A percentile compares a stretch with the other conserved stretches of the same genome.
These are phyloP conservation scores for Yamadazyma siamensis DNA, from an alignment of 1,139 yeast species.

Conservation along the genomic window DNA sequence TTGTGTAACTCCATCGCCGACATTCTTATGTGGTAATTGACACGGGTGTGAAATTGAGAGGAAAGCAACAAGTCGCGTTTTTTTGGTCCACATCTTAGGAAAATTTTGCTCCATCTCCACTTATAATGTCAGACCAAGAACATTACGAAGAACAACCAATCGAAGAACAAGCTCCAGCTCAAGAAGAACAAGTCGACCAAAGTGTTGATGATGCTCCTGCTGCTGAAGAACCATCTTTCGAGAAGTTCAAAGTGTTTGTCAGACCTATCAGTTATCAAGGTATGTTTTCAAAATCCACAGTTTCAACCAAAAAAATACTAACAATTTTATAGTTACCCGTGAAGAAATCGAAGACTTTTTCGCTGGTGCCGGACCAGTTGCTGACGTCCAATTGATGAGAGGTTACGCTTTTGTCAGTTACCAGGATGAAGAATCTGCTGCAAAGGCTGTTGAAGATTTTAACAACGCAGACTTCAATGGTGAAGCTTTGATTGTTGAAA, in stretches of 20 bases:
- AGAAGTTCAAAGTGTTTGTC: conserved; percentile 35
- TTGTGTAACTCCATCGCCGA: too few relatives aligned
- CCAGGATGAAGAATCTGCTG: conserved; percentile 63
- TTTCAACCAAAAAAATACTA: conserved; percentile 10
- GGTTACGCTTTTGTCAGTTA: conserved; percentile 77
- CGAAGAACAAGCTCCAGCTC: conserved; percentile 5
- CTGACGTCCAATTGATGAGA: conserved; percentile 66
- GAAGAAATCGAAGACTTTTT: conserved; percentile 70
- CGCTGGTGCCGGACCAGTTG: conserved; percentile 59
- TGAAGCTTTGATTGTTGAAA: conserved; percentile 63
- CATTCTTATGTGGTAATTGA: too few relatives aligned
- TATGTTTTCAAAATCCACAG: conserved; percentile 13
- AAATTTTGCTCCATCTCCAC: conserved; percentile 4
- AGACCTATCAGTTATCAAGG: conserved; percentile 38
- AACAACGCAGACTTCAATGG: conserved; percentile 57
- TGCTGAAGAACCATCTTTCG: conserved; percentile 11
- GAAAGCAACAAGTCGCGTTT: too few relatives aligned
- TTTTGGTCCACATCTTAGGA: too few relatives aligned
- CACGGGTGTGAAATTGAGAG: too few relatives aligned
- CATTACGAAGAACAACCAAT: conserved; percentile 7
- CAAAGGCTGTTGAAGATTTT: conserved; percentile 62
- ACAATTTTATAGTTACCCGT: conserved; percentile 28
- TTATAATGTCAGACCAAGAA: conserved; percentile 8
- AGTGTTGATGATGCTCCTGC: conserved; percentile 2
- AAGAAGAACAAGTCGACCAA: not conserved